phyloP scores from a whole-genome alignment of 352 stramenopile genomes.

The Detonula confervacea region DNA sequence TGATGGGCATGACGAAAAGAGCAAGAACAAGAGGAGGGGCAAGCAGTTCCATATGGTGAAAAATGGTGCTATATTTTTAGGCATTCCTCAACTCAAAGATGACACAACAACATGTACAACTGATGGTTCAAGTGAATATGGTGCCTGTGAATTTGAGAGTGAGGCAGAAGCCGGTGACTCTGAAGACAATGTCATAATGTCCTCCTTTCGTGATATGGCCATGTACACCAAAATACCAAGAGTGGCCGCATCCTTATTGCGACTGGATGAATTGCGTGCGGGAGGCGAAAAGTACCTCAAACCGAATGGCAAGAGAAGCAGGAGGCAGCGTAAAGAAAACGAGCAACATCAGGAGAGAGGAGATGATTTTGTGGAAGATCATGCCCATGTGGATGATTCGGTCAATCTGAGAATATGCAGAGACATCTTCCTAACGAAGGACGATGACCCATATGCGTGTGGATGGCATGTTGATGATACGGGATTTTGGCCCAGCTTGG shows the following conservation, averaged over 20 bases:
- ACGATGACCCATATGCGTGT: conserved; percentile 72
- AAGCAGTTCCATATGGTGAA: conserved; percentile 57
- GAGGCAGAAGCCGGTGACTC: background rate
- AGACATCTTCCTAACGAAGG: conserved; percentile 79
- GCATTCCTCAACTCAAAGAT: conserved; percentile 21
- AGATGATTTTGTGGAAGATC: too few species aligned
- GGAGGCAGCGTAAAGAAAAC: background rate
- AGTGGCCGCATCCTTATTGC: conserved; percentile 40
- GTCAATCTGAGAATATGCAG: conserved; percentile 37
- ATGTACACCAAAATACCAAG: conserved; percentile 53
- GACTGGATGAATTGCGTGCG: conserved; percentile 43
- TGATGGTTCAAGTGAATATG: background rate
- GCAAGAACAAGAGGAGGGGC: conserved; percentile 19
- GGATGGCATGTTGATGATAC: conserved; percentile 81
- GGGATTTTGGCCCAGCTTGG: conserved; percentile 76
- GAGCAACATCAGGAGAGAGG: background rate
- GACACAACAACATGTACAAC: conserved; percentile 11
- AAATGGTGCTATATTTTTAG: conserved; percentile 54
- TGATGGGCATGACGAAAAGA: conserved; percentile 2
- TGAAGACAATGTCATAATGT: conserved; percentile 14
- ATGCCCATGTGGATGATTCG: conserved; percentile 22
- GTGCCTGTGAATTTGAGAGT: conserved; percentile 5
- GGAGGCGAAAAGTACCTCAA: conserved; percentile 32
- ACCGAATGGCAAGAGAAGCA: conserved; percentile 9
- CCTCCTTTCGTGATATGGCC: conserved; percentile 44